Evolutionary conservation across 2,329 filamentous ascomycete genomes (phyloP).

Genomic region (Akanthomyces uredinophilus): DNA sequence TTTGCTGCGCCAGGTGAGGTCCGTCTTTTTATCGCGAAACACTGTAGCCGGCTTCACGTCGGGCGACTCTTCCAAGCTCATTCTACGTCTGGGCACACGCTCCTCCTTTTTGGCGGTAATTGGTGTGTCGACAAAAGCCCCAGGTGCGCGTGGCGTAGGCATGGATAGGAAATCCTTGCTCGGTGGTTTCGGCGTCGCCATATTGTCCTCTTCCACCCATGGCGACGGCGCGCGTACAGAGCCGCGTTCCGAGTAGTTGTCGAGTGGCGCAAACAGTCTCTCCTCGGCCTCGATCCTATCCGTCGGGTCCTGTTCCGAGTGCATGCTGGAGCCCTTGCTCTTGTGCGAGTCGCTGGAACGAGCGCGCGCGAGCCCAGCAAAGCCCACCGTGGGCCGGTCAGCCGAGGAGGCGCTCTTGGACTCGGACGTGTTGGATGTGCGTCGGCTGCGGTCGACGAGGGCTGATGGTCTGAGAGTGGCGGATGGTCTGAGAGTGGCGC

Average conservation of each 20-base stretch:
- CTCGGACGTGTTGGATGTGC: conserved; percentile 8
- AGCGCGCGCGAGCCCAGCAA: conserved; percentile 38
- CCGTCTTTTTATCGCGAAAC: conserved; percentile 24
- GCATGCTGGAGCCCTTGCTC: conserved; percentile 44
- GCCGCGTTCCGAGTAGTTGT: conserved; percentile 52
- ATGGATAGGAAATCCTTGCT: conserved; percentile 42
- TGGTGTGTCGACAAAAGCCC: conserved; percentile 54
- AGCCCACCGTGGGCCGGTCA: conserved; percentile 41
- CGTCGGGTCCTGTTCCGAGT: conserved; percentile 50
- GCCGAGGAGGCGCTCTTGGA: conserved; percentile 3
- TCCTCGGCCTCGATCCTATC: conserved; percentile 53
- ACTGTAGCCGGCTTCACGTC: conserved; percentile 17
- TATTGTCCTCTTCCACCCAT: conserved; percentile 24
- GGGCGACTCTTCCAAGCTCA: conserved; percentile 13
- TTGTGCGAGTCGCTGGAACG: conserved; percentile 42
- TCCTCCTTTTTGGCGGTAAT: conserved; percentile 38
- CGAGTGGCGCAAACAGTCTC: conserved; percentile 49
- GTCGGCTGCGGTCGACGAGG: neutral
- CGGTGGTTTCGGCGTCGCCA: conserved; percentile 40
- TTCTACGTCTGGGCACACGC: neutral
- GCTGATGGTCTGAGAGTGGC: neutral
- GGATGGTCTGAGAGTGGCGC: conserved; percentile 11
- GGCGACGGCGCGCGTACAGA: conserved; percentile 48
- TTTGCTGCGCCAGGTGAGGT: conserved; percentile 21
- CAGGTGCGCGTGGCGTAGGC: conserved; percentile 50